Evolutionary conservation across 73 alveolate genomes (phyloP), one percentile per base, ranked within the genome.

Genomic region (Paramecium primaurelia): DNA sequence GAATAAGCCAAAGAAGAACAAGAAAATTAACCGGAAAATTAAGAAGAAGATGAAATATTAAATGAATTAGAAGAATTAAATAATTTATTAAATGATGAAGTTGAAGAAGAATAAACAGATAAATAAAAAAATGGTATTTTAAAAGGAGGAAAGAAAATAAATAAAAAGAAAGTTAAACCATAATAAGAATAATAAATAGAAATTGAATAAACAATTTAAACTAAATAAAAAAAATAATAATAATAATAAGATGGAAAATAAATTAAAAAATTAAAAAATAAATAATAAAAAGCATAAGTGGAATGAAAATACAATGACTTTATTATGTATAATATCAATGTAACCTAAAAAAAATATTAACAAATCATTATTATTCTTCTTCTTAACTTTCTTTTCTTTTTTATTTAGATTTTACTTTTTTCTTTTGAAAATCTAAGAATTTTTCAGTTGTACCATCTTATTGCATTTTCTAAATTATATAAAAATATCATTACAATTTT

Each of bases 391-490:
- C 30, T 58, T 77, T 64, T 59, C 71, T 16, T 73, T n/a, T 59
- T 22, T 88, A 71, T 59, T 86, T 88, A 12, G 86, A 89, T 38
- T n/a, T 69, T 28, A 58, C 59, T 37, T 89, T 89, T 10, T 88
- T 59, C 49, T 88, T 20, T 89, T 89, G 36, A 42, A 71, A 12
- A 37, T 89, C 77, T 12, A 59, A 34, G 58, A 89, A 89, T 26
- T 28, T 37, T 34, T 89, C 92, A n/a, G 94, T 71, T 34, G 92
- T 89, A 11, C 94, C 94, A 89, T 89, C 86, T 71, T 89, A 59
- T 59, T 77, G 26, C 92, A 89, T 89, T 71, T 71, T 71, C 91
- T 87, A n/a, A 37, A 64, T 49, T 38, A 16, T 7, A 49, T 49
- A 9, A 1, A 12, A 8, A 0, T 20, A 64, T 40, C 16, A 54